Evolutionary conservation across 2,329 filamentous ascomycete genomes (phyloP), one percentile per base, ranked within the genome.

Genomic region (Alternaria hordeiaustralica): DNA sequence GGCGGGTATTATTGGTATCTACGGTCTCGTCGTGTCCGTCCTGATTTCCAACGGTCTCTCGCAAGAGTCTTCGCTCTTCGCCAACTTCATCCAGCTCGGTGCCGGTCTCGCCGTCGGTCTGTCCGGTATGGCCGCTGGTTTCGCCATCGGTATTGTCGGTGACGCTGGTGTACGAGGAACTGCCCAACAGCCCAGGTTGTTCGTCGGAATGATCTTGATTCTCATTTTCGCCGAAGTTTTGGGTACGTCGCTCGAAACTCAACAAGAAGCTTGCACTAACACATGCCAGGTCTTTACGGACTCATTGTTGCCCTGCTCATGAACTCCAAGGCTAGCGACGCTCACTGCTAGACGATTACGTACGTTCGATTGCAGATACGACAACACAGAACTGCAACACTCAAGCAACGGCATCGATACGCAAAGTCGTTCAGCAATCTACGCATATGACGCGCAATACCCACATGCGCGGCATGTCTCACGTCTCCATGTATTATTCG

Each of bases 1-100:
- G 96, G 96, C 96, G 87, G 96, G 96, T 98, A 99, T 99, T 84
- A 98, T 99, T 85, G 96, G 93, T 92, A 98, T 99, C 83, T 99
- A 86, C 81, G 84, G 84, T 71, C 81, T 86, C 58, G 84, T 86
- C 77, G 84, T 86, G 56, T 85, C 83, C 47, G 84, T 86, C 75
- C 75, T 86, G 72, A 86, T 86, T 79, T 85, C 84, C 75, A 85
- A 85, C 81, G 81, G 84, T 67, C 80, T 86, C 59, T 75, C 75
- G 55, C 84, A 85, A 68, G 69, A 82, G 45, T 79, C 76, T 33
- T 79, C 84, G 44, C 82, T 86, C 44, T 86, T 83, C 79, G 78
- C 82, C 68, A 82, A 82, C 73, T 86, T 86, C 80, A 85, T 86
- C 67, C 83, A 86, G 75, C 80, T 86, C 58, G 84, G 84, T 69